Base-by-base conservation (phyloP, 345 rosid genomes). In the Moricandia moricandioides region DNA sequence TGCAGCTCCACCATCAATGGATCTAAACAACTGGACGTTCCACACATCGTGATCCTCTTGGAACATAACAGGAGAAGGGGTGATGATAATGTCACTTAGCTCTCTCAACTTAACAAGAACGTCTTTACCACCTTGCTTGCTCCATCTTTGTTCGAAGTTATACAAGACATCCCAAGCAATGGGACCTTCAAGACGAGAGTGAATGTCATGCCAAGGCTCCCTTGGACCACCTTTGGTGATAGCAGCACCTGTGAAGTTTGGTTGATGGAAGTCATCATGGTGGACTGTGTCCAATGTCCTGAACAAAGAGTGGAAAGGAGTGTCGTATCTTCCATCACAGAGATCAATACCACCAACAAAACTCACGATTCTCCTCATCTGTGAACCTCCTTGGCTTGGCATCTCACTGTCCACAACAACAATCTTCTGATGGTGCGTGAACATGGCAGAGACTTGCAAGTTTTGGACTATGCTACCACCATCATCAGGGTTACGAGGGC, bases 171-270 rank as follows among this genome's bases (percentile, higher is more conserved):
- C 99, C 99, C 99, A 95, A 34, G 99, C 99, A 70, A 95, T 78
- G 21, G 98, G 98, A 75, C 99, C 99, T 85, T 95, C 99, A 18
- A 95, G 96, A 58, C 94, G 88, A 54, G 94, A 95, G 83, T 95
- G 99, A 69, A 92, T 92, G 67, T 92, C 99, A 58, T 95, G 99
- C 99, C 99, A 95, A 8, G 99, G 99, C 77, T 95, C 99, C 84
- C 98, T 86, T 12, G 99, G 99, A 68, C 99, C 99, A 33, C 99
- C 99, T 79, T 96, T 96, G 70, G 85, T 83, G 65, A 95, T 92
- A 39, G 88, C 65, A 80, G 87, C 94, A 55, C 85, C 97, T 0
- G 86, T 9, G 67, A 89, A 95, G 86, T 95, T 95, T 18, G 99
- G 99, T 78, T 95, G 99, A 82, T 95, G 98, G 82, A 95, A 95